Evolutionary conservation across 1,284 basidiomycete genomes (phyloP).

Genomic region (Malassezia nana): DNA sequence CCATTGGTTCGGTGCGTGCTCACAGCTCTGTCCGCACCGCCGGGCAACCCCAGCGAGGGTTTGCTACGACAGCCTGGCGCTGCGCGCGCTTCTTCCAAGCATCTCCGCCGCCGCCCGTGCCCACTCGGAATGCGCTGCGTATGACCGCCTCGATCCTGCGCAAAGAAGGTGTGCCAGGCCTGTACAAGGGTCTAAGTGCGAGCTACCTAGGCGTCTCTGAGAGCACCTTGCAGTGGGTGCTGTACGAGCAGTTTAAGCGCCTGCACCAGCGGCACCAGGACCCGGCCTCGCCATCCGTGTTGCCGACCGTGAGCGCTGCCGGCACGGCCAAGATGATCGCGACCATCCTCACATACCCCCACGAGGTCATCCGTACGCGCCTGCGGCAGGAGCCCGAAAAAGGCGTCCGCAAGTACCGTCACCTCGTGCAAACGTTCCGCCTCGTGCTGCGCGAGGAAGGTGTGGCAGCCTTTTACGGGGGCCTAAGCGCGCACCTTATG

Average conservation of each 20-base stretch:
- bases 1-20: slow-evolving; percentile 2
- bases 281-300: slow-evolving; percentile 51
- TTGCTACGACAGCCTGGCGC: not conserved
- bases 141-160: slow-evolving; percentile 64
- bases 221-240: slow-evolving; percentile 91
- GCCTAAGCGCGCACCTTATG: slow-evolving; percentile 86
- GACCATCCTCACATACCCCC: slow-evolving; percentile 42
- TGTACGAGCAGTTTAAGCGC: slow-evolving; percentile 77
- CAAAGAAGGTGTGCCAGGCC: slow-evolving; percentile 73
- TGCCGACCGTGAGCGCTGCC: slow-evolving; percentile 75
- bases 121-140: slow-evolving; percentile 55
- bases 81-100: slow-evolving; percentile 27
- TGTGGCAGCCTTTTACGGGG: slow-evolving; percentile 72
- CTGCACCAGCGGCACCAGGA: not conserved
- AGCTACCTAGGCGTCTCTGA: slow-evolving; percentile 93
- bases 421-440: slow-evolving; percentile 71
- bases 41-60: not conserved
- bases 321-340: slow-evolving; percentile 78
- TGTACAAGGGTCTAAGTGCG: slow-evolving; percentile 90
- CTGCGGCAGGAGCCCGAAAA: slow-evolving; percentile 67
- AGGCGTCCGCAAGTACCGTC: slow-evolving; percentile 63
- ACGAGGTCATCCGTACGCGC: slow-evolving; percentile 63
- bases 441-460: slow-evolving; percentile 86
- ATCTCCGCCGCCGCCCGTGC: slow-evolving; percentile 25
- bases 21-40: not conserved